Evolutionary conservation across 345 rosid species (phyloP).

Genomic region (Rhizophora mangle): DNA sequence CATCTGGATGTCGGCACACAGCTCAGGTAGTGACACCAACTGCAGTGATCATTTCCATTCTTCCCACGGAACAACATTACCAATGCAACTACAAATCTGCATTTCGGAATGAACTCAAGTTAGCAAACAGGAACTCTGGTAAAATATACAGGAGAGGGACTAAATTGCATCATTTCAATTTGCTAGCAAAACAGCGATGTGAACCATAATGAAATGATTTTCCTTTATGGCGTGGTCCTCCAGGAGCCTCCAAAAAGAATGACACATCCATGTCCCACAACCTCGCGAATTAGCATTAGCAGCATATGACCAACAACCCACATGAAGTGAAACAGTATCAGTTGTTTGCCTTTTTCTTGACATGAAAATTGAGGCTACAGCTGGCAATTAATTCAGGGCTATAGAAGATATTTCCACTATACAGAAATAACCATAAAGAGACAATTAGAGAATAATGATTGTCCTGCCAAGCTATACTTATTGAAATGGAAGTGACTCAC

Average conservation of each 20-base stretch:
- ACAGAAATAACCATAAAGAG: neutral
- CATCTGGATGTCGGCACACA: conserved; percentile 30
- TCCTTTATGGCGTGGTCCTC: neutral
- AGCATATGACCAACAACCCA: neutral
- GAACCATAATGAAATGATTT: too few relatives aligned
- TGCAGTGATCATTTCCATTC: conserved; percentile 28
- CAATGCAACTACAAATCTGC: conserved; percentile 24
- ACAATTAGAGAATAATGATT: too few relatives aligned
- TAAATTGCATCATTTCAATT: too few relatives aligned
- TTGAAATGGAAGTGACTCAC: conserved; percentile 11
- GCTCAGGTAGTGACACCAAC: conserved; percentile 34
- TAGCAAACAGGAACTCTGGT: neutral
- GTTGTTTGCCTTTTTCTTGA: conserved; percentile 22
- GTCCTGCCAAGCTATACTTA: too few relatives aligned
- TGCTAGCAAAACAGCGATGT: neutral
- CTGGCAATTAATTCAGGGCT: neutral
- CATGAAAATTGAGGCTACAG: conserved; percentile 16
- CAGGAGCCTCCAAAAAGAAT: neutral
- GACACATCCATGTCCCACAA: conserved; percentile 16
- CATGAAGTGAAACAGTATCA: neutral
- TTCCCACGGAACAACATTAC: conserved; percentile 32
- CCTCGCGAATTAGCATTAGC: neutral
- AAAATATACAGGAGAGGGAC: too few relatives aligned
- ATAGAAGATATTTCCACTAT: neutral
- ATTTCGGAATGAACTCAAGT: neutral